Evolutionary conservation across 805 yeast species (phyloP), one percentile per base, ranked within the genome.

Genomic region (Danielia reshetovae): DNA sequence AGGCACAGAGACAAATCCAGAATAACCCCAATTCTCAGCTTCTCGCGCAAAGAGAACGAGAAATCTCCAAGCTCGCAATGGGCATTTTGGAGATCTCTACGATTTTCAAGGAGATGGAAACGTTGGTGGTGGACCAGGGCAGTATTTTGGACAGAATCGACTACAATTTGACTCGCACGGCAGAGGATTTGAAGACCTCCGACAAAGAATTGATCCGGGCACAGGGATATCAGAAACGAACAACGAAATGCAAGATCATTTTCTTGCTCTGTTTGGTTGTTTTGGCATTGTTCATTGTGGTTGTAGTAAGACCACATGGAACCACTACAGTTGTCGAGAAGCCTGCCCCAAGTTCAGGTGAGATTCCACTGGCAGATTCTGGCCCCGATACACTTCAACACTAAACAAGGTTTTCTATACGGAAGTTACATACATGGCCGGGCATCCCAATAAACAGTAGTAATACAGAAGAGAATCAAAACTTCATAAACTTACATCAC

Each of bases 51-150:
- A 70, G 98, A 35, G 98, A 93, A 52, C 75, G 79, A 34, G 98
- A 90, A 52, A 93, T 93, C 34, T 83, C 84, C 21, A 84, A 83
- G 46, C 72, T 93, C 35, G 97, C 98, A 4, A 86, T 85, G 68
- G 96, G 97, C 33, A 95, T 93, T 29, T 65, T 90, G 26, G 99
- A 93, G 55, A 85, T 93, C 1, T 84, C 94, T 19, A 86, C 90
- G 1, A 90, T 93, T 29, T 93, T 93, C 66, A 83, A 84, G 55
- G 97, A 93, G 52, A 75, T 93, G 75, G 97, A 94, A 52, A 77
- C 79, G 24, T 70, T 93, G 72, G 85, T 93, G 27, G 83, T 93
- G 36, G 97, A 93, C 52, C 98, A 93, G 60, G 98, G 98, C 1
- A 86, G 96, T 0, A 73, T 93, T 28, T 69, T 93, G 40, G 98